These are phyloP conservation scores for Pyrus betulifolia DNA, from an alignment of 306 rosid species.

Conservation along the genomic window DNA sequence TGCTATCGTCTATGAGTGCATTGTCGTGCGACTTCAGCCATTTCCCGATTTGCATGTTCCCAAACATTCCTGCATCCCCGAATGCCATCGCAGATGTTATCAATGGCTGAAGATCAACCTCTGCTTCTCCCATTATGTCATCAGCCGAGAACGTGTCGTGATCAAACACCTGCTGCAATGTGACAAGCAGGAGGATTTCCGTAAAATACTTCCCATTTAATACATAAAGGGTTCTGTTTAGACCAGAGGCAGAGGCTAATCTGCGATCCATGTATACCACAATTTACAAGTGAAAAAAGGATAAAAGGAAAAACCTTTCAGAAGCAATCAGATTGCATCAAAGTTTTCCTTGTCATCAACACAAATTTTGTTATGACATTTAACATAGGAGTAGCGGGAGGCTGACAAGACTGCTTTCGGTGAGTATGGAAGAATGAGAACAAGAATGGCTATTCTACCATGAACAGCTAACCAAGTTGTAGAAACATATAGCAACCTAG, in stretches of 20 bases:
- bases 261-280: not conserved
- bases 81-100: constrained; percentile 91
- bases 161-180: constrained; percentile 76
- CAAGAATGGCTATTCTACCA: not conserved
- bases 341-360: not conserved
- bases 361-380: not conserved
- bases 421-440: not conserved
- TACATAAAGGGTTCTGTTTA: not conserved
- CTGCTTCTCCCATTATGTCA: constrained; percentile 99
- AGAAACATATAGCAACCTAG: not conserved
- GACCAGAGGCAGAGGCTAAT: not conserved
- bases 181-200: constrained; percentile 7
- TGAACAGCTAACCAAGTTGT: not conserved
- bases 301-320: not conserved
- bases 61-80: constrained; percentile 90
- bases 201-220: not conserved
- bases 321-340: not conserved
- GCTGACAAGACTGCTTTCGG: not conserved
- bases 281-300: not conserved
- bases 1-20: constrained; percentile 68
- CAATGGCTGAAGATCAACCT: constrained; percentile 88
- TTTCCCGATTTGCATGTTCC: constrained; percentile 93
- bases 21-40: constrained; percentile 94
- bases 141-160: constrained; percentile 88
- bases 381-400: not conserved